Evolutionary conservation across 805 yeast species (phyloP), one percentile per base, ranked within the genome.

Genomic region (Starmera pachycereana): DNA sequence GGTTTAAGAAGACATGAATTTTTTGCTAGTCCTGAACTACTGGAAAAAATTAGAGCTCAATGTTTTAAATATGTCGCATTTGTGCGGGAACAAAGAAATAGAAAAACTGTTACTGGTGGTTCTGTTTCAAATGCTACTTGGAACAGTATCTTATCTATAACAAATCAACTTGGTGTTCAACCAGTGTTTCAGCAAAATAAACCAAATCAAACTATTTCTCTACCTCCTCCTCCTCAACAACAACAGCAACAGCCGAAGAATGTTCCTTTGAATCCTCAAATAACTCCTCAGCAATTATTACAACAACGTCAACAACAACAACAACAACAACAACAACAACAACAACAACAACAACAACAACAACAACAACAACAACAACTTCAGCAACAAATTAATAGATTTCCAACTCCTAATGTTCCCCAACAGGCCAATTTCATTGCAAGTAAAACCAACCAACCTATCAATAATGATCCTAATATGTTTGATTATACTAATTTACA

Each of bases 31-130:
- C 81, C 82, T 12, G 85, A 78, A 36, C 67, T 84, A 33, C 64
- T 85, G 39, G 84, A 76, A 35, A 81, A 78, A 58, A 71, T 87
- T 41, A 76, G 80, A 44, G 63, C 68, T 36, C 94, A 87, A 50
- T 78, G 84, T 41, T 82, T 78, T 40, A 75, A 78, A 54, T 87
- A 81, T 54, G 78, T 82, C 62, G 76, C 76, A 39, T 82, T 75
- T 57, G 87, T 87, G 46, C 76, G 77, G 44, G 85, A 81, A 30
- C 85, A 76, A 47, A 54, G 76, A 39, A 45, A 55, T 30, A 56
- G 63, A 40, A 59, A 60, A 37, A 45, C 44, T 18, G 44, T 44
- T 1, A 42, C 60, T 51, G 38, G 32, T 36, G 32, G 32, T 30
- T 14, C 13, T n/a, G 6, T 14, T 12, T n/a, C n/a, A 12, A 30